Evolutionary conservation across 345 rosid genomes (phyloP).

Genomic region (Heritiera littoralis): DNA sequence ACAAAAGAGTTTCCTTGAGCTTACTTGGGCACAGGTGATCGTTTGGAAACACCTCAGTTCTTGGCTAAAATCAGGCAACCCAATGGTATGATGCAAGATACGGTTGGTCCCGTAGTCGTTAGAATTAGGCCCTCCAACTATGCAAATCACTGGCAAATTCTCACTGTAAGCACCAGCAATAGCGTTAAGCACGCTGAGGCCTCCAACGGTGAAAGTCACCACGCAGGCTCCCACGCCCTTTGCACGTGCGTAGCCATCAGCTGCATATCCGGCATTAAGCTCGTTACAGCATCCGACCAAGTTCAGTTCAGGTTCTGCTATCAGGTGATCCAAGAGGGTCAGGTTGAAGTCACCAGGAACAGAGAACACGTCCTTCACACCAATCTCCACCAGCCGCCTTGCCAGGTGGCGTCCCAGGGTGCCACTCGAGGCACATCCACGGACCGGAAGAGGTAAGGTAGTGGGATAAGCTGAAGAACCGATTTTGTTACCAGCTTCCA

Average conservation of each 20-base stretch:
- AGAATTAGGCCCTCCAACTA: slow-evolving; percentile 70
- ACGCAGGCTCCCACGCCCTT: slow-evolving; percentile 71
- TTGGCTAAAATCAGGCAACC: slow-evolving; percentile 67
- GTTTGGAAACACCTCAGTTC: slow-evolving; percentile 68
- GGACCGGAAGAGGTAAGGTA: slow-evolving; percentile 25
- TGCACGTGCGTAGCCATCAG: slow-evolving; percentile 72
- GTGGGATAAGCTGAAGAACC: slow-evolving; percentile 39
- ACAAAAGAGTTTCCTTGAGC: not conserved
- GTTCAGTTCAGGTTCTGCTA: slow-evolving; percentile 60
- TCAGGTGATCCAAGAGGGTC: slow-evolving; percentile 59
- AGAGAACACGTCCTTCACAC: slow-evolving; percentile 65
- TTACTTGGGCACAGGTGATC: slow-evolving; percentile 62
- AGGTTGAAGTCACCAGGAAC: slow-evolving; percentile 77
- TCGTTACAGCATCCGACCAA: slow-evolving; percentile 75
- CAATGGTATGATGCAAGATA: slow-evolving; percentile 73
- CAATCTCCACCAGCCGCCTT: slow-evolving; percentile 70
- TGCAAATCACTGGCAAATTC: slow-evolving; percentile 68
- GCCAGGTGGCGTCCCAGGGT: slow-evolving; percentile 63
- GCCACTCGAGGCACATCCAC: slow-evolving; percentile 27
- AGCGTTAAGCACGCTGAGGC: slow-evolving; percentile 67
- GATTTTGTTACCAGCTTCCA: slow-evolving; percentile 43
- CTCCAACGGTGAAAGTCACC: slow-evolving; percentile 79
- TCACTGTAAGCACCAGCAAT: slow-evolving; percentile 76
- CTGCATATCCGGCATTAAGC: slow-evolving; percentile 81
- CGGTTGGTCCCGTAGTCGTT: slow-evolving; percentile 71